Base-by-base conservation (phyloP, 352 stramenopile species). In the Pythium diclinum region DNA sequence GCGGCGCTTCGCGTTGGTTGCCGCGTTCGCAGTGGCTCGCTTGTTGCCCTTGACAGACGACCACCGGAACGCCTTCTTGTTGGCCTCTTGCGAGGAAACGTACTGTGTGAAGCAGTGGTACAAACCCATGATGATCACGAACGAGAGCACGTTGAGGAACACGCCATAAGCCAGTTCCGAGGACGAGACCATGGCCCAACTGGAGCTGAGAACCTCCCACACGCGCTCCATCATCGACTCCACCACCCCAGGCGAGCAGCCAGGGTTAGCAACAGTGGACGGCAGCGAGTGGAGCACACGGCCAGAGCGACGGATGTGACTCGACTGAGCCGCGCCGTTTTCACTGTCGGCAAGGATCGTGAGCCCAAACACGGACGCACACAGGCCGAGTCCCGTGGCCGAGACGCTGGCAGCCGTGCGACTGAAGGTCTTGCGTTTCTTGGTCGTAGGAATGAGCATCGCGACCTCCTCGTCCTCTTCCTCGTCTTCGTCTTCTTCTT, bases 311-410 rank as follows among this genome's bases (percentile, higher is more conserved):
- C 82, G 80, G 32, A 91, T 76, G 56, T 85, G 74, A 49, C 67
- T 61, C 21, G 74, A 67, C 25, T 76, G 56, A 6, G 69, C 61
- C 0, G 56, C 72, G 33, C 51, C 74, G 52, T 71, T 71, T 6
- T 89, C 79, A 55, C 75, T 78, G 62, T 91, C 79, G 0, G 81
- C 74, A 34, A 91, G 74, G 59, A 92, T 61, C 21, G 83, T 91
- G 60, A 92, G 77, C n/a, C 83, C 79, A 71, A 94, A 92, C 62
- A 92, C 75, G 1, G 84, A 92, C 21, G 81, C 81, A 36, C 81
- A 91, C 51, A 91, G 60, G 2, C 79, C 80, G 56, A 92, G 75
- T 60, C 78, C 89, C 25, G 77, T 75, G 23, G 77, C 78, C 2
- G 81, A 85, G 6, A 85, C 77, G 28, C 79, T 71, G 6, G 73